Conservation (phyloP, 257 asterid species). For the Solanum boliviense region DNA sequence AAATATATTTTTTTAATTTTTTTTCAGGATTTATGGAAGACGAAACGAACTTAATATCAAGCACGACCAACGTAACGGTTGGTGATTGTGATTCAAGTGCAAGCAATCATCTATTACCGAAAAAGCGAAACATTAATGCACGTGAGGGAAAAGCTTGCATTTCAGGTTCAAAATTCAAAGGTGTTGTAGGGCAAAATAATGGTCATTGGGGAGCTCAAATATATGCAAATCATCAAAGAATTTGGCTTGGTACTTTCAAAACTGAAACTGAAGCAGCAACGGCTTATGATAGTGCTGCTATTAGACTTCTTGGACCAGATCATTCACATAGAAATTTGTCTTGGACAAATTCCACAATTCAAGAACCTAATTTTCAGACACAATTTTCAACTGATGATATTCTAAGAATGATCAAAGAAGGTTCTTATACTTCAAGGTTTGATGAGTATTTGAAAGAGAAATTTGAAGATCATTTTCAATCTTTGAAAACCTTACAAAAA, state of each 20-base stretch:
- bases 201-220: conserved; percentile 90
- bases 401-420: conserved; percentile 56
- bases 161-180: conserved; percentile 40
- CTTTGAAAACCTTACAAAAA: background rate
- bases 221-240: conserved; percentile 40
- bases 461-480: background rate
- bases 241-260: conserved; percentile 68
- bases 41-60: conserved; percentile 7
- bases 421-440: conserved; percentile 40
- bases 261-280: conserved; percentile 57
- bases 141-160: background rate
- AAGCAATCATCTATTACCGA: background rate
- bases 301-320: conserved; percentile 28
- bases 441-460: conserved; percentile 21
- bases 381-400: conserved; percentile 31
- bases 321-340: conserved; percentile 32
- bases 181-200: conserved; percentile 55
- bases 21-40: conserved; percentile 23
- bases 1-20: no score
- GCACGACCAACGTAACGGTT: background rate
- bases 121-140: conserved; percentile 11
- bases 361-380: conserved; percentile 38
- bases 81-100: conserved; percentile 26
- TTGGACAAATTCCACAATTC: conserved; percentile 25
- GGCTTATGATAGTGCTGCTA: conserved; percentile 65